Evolutionary conservation across 1,139 yeast species (phyloP), one percentile per base, ranked within the genome.

Genomic region (Saccharomycopsis crataegensis): DNA sequence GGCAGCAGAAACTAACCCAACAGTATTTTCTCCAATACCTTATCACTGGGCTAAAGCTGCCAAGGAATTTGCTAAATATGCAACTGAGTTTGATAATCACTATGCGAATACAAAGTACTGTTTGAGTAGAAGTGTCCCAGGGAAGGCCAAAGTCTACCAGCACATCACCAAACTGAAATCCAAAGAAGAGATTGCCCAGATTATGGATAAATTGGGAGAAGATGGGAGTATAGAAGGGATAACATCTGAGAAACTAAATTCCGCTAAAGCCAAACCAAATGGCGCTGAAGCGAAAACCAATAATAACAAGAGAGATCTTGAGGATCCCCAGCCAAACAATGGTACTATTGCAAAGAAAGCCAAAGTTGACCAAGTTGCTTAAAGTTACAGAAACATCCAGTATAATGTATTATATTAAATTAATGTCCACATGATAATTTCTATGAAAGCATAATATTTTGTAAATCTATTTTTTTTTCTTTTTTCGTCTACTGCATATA

Each of bases 1-100:
- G 50, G 81, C 83, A 37, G 98, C 97, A 0, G 98, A 93, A 67
- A 65, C 78, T 8, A 91, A 93, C 64, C 93, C 96, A 7, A 77
- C 96, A 1, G 84, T 89, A 49, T 93, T 93, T 65, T 65, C 68
- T 14, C 65, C 65, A 9, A 61, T 62, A 0, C 81, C 86, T 1
- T 64, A 75, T 48, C 73, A 79, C 0, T 86, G 93, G 85, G 72
- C 70, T 38, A 65, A 70, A 32, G 71, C 80, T 4, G 75, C 79
- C 11, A 72, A 71, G 46, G 86, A 87, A 59, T 86, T 79, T 59
- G 64, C 82, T 40, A 66, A 70, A n/a, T 64, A 79, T 31, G 84
- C 91, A 11, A 63, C 68, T 34, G 63, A 73, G 55, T 79, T 75
- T 64, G 83, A 82, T 53, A 87, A 87, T 65, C 78, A 77, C 60